phyloP scores from a whole-genome alignment of 495 filamentous ascomycete genomes.

The Penicillium ochrochloron region DNA sequence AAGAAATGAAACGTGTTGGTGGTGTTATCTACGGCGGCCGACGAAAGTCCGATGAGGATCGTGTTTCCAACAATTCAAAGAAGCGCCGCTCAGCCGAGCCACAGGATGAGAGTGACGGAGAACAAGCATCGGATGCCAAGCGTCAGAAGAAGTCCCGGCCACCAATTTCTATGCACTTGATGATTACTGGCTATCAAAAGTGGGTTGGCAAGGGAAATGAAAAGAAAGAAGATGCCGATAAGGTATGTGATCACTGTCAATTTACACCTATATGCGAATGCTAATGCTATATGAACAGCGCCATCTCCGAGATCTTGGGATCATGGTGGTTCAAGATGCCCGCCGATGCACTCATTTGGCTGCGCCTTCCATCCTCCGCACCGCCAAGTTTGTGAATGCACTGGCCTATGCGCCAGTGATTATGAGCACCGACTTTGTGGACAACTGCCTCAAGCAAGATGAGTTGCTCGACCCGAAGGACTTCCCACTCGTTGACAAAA shows the following conservation, averaged over 20 bases:
- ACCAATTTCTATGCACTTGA: conserved; percentile 68
- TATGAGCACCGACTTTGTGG: conserved; percentile 77
- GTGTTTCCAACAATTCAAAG: conserved; percentile 40
- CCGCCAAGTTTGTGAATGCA: conserved; percentile 88
- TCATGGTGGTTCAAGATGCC: conserved; percentile 75
- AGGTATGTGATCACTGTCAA: conserved; percentile 57
- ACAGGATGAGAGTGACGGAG: conserved; percentile 57
- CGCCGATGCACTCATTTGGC: conserved; percentile 82
- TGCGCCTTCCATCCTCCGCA: conserved; percentile 83
- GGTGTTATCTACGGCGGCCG: conserved; percentile 76
- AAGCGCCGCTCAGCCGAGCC: conserved; percentile 48
- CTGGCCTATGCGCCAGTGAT: conserved; percentile 78
- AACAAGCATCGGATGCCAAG: conserved; percentile 59
- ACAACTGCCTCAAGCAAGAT: conserved; percentile 66
- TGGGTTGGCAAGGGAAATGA: conserved; percentile 70
- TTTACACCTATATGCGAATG: not conserved
- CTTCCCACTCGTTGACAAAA: conserved; percentile 69
- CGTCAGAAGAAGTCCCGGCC: conserved; percentile 63
- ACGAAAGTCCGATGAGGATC: conserved; percentile 56
- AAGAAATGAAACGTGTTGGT: conserved; percentile 89
- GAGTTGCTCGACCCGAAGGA: conserved; percentile 62
- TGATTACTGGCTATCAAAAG: conserved; percentile 78
- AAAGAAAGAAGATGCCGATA: conserved; percentile 75
- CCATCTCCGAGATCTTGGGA: conserved; percentile 81
- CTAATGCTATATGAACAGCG: conserved; percentile 57